A percentile compares a stretch with the other conserved stretches of the same genome.
phyloP scores from a whole-genome alignment of 179 eudicot genomes.

The Spinacia oleracea region DNA sequence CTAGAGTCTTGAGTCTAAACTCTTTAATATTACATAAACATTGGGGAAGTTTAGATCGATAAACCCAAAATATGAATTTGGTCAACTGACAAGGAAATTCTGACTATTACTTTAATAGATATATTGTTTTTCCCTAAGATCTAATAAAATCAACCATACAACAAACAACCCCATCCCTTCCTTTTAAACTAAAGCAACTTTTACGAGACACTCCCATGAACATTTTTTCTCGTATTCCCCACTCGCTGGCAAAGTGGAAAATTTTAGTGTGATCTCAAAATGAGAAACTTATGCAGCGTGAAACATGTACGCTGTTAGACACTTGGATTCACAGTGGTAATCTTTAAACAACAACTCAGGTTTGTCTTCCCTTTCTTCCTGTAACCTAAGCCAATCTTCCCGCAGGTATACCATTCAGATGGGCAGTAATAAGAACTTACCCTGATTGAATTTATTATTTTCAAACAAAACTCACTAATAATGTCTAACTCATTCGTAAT shows the following conservation, averaged over 20 bases:
- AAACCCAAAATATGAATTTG: neutral
- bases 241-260: neutral
- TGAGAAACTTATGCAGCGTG: neutral
- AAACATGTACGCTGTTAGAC: neutral
- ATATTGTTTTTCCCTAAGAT: no score
- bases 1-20: neutral
- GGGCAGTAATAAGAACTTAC: neutral
- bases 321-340: neutral
- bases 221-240: neutral
- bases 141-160: no score
- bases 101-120: neutral
- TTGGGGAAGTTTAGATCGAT: neutral
- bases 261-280: neutral
- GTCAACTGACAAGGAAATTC: neutral
- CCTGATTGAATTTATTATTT: no score
- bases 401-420: neutral
- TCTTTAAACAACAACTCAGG: neutral
- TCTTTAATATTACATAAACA: neutral
- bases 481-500: no score
- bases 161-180: no score
- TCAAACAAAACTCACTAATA: no score
- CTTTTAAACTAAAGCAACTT: no score
- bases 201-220: neutral
- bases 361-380: no score
- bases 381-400: no score